phyloP scores from a whole-genome alignment of 148 eudicot genomes.

The Chenopodium quinoa region DNA sequence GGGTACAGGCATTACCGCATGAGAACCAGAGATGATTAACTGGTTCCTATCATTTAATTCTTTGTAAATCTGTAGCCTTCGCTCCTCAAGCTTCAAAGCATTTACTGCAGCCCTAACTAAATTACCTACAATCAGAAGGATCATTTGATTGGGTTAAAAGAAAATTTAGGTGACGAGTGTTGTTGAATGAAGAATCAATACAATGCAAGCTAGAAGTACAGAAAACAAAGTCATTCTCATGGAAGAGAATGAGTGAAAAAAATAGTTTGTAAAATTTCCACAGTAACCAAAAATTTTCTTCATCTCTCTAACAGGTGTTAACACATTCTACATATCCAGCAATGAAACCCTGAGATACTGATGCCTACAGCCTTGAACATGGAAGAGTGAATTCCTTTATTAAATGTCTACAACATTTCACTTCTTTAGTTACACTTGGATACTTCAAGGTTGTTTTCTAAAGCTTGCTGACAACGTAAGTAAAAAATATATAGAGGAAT shows the following conservation, averaged over 20 bases:
- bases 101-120: constrained; percentile 54
- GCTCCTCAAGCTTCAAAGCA: constrained; percentile 71
- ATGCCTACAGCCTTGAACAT: not conserved
- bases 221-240: not conserved
- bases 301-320: not conserved
- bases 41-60: constrained; percentile 52
- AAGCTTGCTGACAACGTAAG: not conserved
- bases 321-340: not conserved
- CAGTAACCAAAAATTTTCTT: not conserved
- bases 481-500: not conserved
- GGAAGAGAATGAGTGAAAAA: not conserved
- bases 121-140: constrained; percentile 41
- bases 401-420: not conserved
- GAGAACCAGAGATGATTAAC: constrained; percentile 38
- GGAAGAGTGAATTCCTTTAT: not conserved
- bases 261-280: not conserved
- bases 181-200: not conserved
- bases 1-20: constrained; percentile 40
- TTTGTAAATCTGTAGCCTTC: constrained; percentile 52
- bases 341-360: not conserved
- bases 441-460: not conserved
- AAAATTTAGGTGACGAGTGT: not conserved
- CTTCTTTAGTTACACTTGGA: not conserved
- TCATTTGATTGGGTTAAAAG: not conserved
- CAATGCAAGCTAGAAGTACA: not conserved